Percentiles rank a stretch among this genome's conserved stretches.
phyloP scores from a whole-genome alignment of 2,329 filamentous ascomycete species.

The Blastomyces parvus region DNA sequence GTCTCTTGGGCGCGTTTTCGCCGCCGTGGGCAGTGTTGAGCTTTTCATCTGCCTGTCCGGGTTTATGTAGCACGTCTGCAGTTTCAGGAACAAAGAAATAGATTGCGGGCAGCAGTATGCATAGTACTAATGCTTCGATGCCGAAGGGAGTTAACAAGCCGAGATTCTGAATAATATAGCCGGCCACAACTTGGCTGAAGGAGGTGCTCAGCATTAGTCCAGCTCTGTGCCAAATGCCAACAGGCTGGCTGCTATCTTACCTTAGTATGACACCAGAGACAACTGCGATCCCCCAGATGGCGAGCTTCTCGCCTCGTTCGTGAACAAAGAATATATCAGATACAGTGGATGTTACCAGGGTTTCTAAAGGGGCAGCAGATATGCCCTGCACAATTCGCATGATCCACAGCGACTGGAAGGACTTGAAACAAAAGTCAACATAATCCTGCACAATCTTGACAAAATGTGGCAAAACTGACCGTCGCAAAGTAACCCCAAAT shows the following conservation, averaged over 20 bases:
- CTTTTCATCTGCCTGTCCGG: background rate
- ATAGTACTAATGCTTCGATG: slow-evolving; percentile 36
- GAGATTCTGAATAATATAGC: slow-evolving; percentile 30
- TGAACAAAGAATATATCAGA: slow-evolving; percentile 18
- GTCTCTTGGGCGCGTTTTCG: slow-evolving; percentile 1
- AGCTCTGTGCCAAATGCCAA: background rate
- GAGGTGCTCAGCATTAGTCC: background rate
- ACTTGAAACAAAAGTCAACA: slow-evolving; percentile 16
- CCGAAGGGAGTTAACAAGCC: slow-evolving; percentile 31
- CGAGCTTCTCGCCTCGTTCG: slow-evolving; percentile 13
- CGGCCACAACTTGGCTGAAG: slow-evolving; percentile 36
- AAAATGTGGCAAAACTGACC: slow-evolving; percentile 11
- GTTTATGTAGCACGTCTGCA: slow-evolving; percentile 21
- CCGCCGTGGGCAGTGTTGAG: background rate
- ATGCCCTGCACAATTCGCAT: slow-evolving; percentile 21
- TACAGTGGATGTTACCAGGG: slow-evolving; percentile 16
- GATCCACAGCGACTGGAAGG: slow-evolving; percentile 30
- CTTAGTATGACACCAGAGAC: slow-evolving; percentile 23
- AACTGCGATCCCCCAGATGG: slow-evolving; percentile 21
- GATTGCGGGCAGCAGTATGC: slow-evolving; percentile 32
- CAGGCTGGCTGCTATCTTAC: slow-evolving; percentile 13
- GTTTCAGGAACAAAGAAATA: slow-evolving; percentile 41
- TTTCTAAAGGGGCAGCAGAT: slow-evolving; percentile 14
- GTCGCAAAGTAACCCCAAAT: slow-evolving; percentile 34
- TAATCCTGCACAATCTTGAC: background rate